Evolutionary conservation across 1,284 basidiomycete species (phyloP).

Genomic region (Ceraceosorus guamensis): DNA sequence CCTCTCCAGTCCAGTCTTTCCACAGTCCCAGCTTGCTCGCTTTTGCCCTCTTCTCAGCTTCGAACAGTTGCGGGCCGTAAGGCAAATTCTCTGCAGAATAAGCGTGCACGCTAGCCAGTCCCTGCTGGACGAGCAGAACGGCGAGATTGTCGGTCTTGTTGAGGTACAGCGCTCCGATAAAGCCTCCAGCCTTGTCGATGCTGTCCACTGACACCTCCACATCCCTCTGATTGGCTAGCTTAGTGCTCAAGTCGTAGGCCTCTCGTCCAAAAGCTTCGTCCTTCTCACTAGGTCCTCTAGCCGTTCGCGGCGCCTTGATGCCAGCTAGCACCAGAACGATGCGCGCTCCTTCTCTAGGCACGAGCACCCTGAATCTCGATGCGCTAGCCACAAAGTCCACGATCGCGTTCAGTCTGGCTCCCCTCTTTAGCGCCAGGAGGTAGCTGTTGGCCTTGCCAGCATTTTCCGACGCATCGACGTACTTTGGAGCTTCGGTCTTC

Average conservation of each 20-base stretch:
- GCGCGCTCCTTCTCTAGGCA: slow-evolving; percentile 33
- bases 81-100: slow-evolving; percentile 76
- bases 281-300: slow-evolving; percentile 67
- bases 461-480: slow-evolving; percentile 72
- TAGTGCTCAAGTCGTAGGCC: slow-evolving; percentile 70
- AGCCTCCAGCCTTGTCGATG: slow-evolving; percentile 89
- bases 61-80: slow-evolving; percentile 70
- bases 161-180: slow-evolving; percentile 79
- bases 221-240: slow-evolving; percentile 83
- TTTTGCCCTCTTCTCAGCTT: slow-evolving; percentile 61
- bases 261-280: slow-evolving; percentile 81
- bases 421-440: slow-evolving; percentile 82
- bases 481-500: slow-evolving; percentile 60
- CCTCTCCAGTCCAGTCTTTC: slow-evolving; percentile 53
- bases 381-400: slow-evolving; percentile 77
- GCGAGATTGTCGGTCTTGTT: slow-evolving; percentile 70
- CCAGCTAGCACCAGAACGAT: slow-evolving; percentile 45
- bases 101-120: slow-evolving; percentile 70
- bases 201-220: slow-evolving; percentile 84
- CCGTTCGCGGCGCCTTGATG: slow-evolving; percentile 50
- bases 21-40: slow-evolving; percentile 69
- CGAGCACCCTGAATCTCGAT: slow-evolving; percentile 34
- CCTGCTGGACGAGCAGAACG: slow-evolving; percentile 72
- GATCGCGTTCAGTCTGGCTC: slow-evolving; percentile 71
- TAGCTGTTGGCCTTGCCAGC: slow-evolving; percentile 53